Conservation (phyloP, 306 rosid species). For the Prosopis cineraria region DNA sequence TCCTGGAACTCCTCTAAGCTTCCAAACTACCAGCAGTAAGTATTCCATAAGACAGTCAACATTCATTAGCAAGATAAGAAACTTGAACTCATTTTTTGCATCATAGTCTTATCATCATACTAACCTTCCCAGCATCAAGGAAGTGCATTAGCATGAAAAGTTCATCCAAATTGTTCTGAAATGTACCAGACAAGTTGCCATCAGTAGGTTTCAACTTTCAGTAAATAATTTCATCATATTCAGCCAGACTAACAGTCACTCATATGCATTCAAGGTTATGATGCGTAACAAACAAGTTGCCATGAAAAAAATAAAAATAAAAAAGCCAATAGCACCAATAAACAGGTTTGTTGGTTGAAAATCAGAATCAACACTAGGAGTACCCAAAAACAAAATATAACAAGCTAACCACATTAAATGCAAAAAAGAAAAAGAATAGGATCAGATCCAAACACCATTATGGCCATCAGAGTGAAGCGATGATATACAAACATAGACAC, state of each 20-base stretch:
- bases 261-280: conserved; percentile 38
- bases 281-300: conserved; percentile 35
- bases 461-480: neutral
- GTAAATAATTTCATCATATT: conserved; percentile 27
- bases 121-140: conserved; percentile 98
- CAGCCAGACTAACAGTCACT: conserved; percentile 21
- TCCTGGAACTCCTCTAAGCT: conserved; percentile 99
- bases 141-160: conserved; percentile 99
- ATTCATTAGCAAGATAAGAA: conserved; percentile 33
- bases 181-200: conserved; percentile 35
- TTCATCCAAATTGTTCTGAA: conserved; percentile 97
- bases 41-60: conserved; percentile 28
- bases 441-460: neutral
- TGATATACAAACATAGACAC: neutral
- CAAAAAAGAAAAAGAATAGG: neutral
- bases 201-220: conserved; percentile 40
- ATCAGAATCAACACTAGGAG: conserved; percentile 5
- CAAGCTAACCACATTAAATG: neutral
- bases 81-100: conserved; percentile 21
- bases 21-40: conserved; percentile 67
- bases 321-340: neutral
- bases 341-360: conserved; percentile 8
- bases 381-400: neutral
- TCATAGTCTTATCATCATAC: conserved; percentile 40
- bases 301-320: conserved; percentile 30